Percentiles rank a stretch among this genome's conserved stretches.
Conservation (phyloP, 2,329 filamentous ascomycete species). For the Paecilomyces formosus region DNA sequence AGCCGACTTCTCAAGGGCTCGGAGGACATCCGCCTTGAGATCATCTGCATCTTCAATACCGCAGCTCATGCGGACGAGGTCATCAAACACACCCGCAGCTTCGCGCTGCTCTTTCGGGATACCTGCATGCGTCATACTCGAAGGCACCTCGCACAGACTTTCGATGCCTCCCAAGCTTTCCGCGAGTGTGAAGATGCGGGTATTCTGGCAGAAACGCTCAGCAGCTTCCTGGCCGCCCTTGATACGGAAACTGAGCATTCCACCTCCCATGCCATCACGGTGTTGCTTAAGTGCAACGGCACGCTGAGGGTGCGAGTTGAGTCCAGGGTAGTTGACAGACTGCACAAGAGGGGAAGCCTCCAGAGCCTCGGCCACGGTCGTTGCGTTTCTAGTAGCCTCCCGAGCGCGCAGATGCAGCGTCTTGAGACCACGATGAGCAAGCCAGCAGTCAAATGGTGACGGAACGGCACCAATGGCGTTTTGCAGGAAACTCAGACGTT, state of each 20-base stretch:
- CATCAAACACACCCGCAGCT: conserved; percentile 88
- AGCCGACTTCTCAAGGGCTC: conserved; percentile 73
- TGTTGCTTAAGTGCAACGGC: conserved; percentile 84
- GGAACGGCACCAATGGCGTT: conserved; percentile 96
- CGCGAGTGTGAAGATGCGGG: conserved; percentile 84
- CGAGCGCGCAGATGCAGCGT: conserved; percentile 88
- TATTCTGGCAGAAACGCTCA: conserved; percentile 84
- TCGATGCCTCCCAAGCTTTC: conserved; percentile 91
- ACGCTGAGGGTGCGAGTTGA: conserved; percentile 79
- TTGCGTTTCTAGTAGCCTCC: conserved; percentile 77
- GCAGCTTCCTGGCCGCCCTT: conserved; percentile 78
- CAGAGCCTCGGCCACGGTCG: conserved; percentile 66
- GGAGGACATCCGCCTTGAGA: conserved; percentile 70
- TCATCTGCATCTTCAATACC: conserved; percentile 89
- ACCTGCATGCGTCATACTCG: conserved; percentile 93
- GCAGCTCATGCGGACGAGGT: conserved; percentile 86
- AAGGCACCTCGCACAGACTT: conserved; percentile 83
- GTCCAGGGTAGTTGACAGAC: conserved; percentile 89
- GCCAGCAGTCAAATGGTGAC: conserved; percentile 94
- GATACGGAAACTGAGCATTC: conserved; percentile 96
- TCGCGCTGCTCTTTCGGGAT: conserved; percentile 88
- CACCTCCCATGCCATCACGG: conserved; percentile 86
- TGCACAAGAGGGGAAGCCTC: conserved; percentile 75
- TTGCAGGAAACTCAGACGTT: conserved; percentile 80
- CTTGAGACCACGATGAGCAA: conserved; percentile 93